A percentile compares a stretch with the other conserved stretches of the same genome.
phyloP scores from a whole-genome alignment of 23 red algal species.

The Gracilaria gracilis region DNA sequence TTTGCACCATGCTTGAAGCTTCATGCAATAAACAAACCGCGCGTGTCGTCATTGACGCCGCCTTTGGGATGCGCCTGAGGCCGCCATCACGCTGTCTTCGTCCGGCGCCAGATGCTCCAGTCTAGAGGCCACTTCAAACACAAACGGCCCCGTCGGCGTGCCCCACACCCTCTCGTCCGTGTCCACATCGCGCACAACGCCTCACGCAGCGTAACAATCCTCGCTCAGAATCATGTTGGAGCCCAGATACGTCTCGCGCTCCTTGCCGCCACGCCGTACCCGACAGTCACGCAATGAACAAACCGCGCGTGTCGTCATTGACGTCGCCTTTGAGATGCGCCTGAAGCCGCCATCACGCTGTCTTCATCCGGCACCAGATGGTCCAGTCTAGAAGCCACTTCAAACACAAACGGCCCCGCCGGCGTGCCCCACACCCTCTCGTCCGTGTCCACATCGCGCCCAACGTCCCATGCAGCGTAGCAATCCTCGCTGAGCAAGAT shows the following conservation, averaged over 20 bases:
- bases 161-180: slow-evolving; percentile 94
- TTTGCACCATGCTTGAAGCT: too few relatives aligned
- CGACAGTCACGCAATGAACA: too few relatives aligned
- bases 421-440: slow-evolving; percentile 86
- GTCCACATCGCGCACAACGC: slow-evolving; percentile 80
- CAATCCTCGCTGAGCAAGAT: slow-evolving; percentile 62
- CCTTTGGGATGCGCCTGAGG: not conserved
- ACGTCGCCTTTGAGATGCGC: not conserved
- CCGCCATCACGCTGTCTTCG: slow-evolving; percentile 3
- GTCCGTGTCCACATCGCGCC: slow-evolving; percentile 86
- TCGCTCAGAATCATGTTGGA: slow-evolving; percentile 67
- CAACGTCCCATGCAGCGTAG: slow-evolving; percentile 84
- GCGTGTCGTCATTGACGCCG: not conserved
- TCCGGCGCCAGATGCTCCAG: slow-evolving; percentile 78
- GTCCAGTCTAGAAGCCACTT: slow-evolving; percentile 56
- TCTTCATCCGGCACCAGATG: slow-evolving; percentile 75
- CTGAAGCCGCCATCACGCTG: not conserved
- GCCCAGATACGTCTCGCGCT: slow-evolving; percentile 81
- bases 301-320: too few relatives aligned
- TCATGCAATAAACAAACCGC: not conserved
- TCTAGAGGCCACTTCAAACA: slow-evolving; percentile 62
- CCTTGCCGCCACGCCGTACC: slow-evolving; percentile 62
- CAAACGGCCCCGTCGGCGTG: slow-evolving; percentile 88
- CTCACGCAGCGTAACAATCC: slow-evolving; percentile 73
- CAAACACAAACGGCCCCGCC: slow-evolving; percentile 94